These are phyloP conservation scores for Rhodotorula kratochvilovae DNA, from an alignment of 768 basidiomycete species.

Conservation along the genomic window DNA sequence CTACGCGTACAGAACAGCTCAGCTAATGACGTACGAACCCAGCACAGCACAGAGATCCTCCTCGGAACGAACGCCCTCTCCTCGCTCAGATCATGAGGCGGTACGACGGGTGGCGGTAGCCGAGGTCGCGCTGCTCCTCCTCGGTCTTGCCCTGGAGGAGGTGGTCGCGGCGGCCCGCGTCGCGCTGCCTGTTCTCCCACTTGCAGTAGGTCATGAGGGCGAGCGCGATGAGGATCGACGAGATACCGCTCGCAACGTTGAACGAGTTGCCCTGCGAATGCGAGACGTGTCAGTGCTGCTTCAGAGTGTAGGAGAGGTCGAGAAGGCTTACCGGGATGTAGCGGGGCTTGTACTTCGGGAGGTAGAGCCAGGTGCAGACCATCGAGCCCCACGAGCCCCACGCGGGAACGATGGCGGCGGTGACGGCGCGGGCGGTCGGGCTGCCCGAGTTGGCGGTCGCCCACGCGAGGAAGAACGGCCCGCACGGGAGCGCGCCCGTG, in stretches of 20 bases:
- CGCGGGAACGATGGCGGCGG: conserved; percentile 20
- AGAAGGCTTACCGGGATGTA: conserved; percentile 2
- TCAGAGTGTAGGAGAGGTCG: too few species aligned
- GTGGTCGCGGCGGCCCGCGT: conserved; percentile 39
- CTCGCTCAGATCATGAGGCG: conserved; percentile 26
- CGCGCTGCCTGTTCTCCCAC: conserved; percentile 43
- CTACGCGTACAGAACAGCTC: too few species aligned
- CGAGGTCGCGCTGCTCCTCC: conserved; percentile 35
- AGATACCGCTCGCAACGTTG: conserved; percentile 20
- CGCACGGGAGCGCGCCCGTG: conserved; percentile 32
- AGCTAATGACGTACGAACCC: too few species aligned
- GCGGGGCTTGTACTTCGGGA: conserved; percentile 3
- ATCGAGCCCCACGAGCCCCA: conserved; percentile 26
- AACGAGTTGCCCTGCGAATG: conserved; percentile 29
- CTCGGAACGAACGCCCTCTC: too few species aligned
- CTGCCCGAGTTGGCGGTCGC: conserved; percentile 25
- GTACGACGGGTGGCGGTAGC: conserved; percentile 43
- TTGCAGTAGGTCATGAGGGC: conserved; percentile 36
- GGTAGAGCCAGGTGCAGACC: conserved; percentile 26
- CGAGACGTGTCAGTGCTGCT: too few species aligned
- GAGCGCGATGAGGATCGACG: conserved; percentile 4
- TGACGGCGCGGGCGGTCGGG: conserved; percentile 19
- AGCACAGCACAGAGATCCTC: too few species aligned
- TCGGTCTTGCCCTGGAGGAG: conserved; percentile 41
- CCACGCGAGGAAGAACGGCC: conserved; percentile 35